Percentiles rank a stretch among this genome's conserved stretches.
Conservation (phyloP, 805 yeast species). For the Hanseniaspora lindneri region DNA sequence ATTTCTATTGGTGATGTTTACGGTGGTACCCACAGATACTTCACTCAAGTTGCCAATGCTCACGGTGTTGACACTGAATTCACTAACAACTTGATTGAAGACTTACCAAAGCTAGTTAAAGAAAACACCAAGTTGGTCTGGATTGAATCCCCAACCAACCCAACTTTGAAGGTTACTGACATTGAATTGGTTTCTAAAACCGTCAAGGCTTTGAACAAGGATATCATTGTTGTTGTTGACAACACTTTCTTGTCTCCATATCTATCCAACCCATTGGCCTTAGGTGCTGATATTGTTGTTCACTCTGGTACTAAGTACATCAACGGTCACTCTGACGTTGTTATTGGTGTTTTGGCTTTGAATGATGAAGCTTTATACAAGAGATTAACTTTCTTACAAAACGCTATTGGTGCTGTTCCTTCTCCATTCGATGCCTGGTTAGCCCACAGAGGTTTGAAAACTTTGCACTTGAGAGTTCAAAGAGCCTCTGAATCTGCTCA, state of each 20-base stretch:
- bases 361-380: conserved; percentile 50
- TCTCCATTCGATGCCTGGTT: conserved; percentile 87
- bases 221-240: conserved; percentile 61
- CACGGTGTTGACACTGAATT: conserved; percentile 65
- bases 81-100: conserved; percentile 50
- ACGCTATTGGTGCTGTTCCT: conserved; percentile 80
- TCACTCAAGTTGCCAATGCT: conserved; percentile 70
- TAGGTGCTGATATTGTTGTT: conserved; percentile 78
- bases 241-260: conserved; percentile 84
- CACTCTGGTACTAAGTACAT: conserved; percentile 85
- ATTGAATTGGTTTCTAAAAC: conserved; percentile 49
- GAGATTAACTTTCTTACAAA: conserved; percentile 63
- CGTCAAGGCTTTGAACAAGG: conserved; percentile 41
- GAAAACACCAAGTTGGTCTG: conserved; percentile 65
- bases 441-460: conserved; percentile 84
- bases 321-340: conserved; percentile 88
- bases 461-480: conserved; percentile 66
- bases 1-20: conserved; percentile 75
- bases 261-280: conserved; percentile 67
- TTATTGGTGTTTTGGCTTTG: conserved; percentile 71
- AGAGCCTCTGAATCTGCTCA: conserved; percentile 57
- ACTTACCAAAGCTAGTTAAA: conserved; percentile 44
- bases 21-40: conserved; percentile 86
- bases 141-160: conserved; percentile 85
- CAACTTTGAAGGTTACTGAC: conserved; percentile 70